Percentiles rank a stretch among this genome's conserved stretches.
These are phyloP conservation scores for Leonotis leonurus DNA, from an alignment of 257 asterid species.

Conservation along the genomic window DNA sequence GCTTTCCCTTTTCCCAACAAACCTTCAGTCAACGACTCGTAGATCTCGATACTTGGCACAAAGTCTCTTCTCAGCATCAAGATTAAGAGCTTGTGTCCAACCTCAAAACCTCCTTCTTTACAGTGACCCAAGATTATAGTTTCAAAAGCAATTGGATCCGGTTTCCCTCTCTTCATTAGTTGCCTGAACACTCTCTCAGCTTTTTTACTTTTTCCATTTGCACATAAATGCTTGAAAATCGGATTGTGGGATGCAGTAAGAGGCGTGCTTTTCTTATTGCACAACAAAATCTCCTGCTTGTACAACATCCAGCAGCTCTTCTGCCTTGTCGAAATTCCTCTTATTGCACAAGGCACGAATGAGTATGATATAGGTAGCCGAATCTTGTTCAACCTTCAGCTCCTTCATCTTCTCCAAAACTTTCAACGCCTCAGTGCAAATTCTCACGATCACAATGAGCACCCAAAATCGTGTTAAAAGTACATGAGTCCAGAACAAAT, in stretches of 20 bases:
- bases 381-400: constrained; percentile 54
- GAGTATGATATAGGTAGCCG: constrained; percentile 56
- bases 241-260: constrained; percentile 70
- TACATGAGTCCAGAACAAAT: constrained; percentile 64
- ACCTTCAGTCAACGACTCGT: constrained; percentile 51
- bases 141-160: constrained; percentile 58
- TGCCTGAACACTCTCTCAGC: constrained; percentile 75
- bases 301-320: constrained; percentile 49
- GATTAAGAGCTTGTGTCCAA: constrained; percentile 52
- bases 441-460: constrained; percentile 48
- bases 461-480: constrained; percentile 67
- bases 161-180: constrained; percentile 64
- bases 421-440: constrained; percentile 43
- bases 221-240: constrained; percentile 52
- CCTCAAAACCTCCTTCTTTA: constrained; percentile 44
- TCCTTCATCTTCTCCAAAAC: constrained; percentile 55
- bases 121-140: constrained; percentile 73
- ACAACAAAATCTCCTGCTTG: constrained; percentile 41
- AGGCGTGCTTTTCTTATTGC: constrained; percentile 41
- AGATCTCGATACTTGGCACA: constrained; percentile 40
- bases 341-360: constrained; percentile 48
- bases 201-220: constrained; percentile 48
- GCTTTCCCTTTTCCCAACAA: constrained; percentile 41
- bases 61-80: constrained; percentile 71
- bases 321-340: constrained; percentile 46